These are phyloP conservation scores for Acanthamoeba culbertsoni DNA, from an alignment of 208 protist genomes.

Conservation along the genomic window DNA sequence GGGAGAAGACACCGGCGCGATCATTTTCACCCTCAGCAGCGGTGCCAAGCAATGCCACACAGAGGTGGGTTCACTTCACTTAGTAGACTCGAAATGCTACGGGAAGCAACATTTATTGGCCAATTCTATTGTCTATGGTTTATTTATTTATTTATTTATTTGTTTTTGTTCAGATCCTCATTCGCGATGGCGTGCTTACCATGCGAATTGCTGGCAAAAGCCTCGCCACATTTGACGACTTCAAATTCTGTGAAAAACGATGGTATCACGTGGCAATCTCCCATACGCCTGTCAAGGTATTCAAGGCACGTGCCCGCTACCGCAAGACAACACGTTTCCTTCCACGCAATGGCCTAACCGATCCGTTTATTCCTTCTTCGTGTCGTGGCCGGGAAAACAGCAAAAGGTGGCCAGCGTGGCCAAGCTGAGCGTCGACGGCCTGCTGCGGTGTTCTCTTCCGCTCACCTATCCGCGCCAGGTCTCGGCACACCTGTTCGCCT, in stretches of 20 bases:
- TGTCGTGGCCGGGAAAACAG: background rate
- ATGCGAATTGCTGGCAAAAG: background rate
- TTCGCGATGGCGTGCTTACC: background rate
- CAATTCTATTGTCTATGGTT: too few relatives aligned
- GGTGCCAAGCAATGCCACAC: background rate
- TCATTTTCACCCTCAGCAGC: background rate
- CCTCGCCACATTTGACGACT: conserved; percentile 27
- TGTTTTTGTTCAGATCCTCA: background rate
- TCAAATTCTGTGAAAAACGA: conserved; percentile 17
- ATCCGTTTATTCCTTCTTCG: background rate
- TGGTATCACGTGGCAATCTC: conserved; percentile 53
- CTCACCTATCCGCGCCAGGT: background rate
- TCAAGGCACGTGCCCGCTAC: background rate
- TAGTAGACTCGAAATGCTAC: too few relatives aligned
- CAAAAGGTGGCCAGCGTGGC: conserved; percentile 29
- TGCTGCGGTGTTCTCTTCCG: background rate
- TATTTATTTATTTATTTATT: too few relatives aligned
- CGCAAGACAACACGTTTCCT: background rate
- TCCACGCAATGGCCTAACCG: background rate
- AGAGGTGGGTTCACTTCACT: background rate
- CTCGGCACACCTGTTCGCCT: background rate
- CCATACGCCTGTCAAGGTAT: background rate
- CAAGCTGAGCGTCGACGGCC: conserved; percentile 27
- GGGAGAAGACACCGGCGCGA: background rate
- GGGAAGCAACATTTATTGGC: too few relatives aligned